These are phyloP conservation scores for Stemphylium beticola DNA, from an alignment of 2,329 filamentous ascomycete species.

Conservation along the genomic window DNA sequence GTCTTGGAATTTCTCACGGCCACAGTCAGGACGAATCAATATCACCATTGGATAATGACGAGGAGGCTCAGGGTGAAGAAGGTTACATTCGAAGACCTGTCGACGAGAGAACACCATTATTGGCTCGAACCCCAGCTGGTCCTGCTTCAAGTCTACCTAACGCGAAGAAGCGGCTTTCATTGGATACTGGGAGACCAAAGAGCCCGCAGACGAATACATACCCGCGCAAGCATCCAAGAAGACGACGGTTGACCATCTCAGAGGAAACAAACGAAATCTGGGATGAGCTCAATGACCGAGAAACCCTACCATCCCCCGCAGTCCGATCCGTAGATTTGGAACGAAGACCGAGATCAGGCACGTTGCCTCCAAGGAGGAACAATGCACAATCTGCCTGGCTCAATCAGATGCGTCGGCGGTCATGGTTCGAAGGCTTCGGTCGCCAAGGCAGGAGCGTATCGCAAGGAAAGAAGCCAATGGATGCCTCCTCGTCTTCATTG, in stretches of 20 bases:
- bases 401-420: constrained; percentile 44
- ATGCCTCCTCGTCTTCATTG: constrained; percentile 27
- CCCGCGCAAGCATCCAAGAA: constrained; percentile 31
- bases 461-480: constrained; percentile 37
- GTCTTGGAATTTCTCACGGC: constrained; percentile 79
- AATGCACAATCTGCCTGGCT: constrained; percentile 41
- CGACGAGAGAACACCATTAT: constrained; percentile 47
- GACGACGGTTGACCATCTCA: constrained; percentile 59
- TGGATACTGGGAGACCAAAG: constrained; percentile 21
- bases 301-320: constrained; percentile 35
- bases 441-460: constrained; percentile 34
- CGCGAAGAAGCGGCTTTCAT: constrained; percentile 34
- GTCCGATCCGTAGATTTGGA: constrained; percentile 41
- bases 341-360: constrained; percentile 43
- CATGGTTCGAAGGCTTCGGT: constrained; percentile 44
- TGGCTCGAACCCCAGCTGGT: constrained; percentile 43
- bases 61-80: constrained; percentile 36
- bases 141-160: constrained; percentile 33
- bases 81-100: constrained; percentile 35
- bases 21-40: constrained; percentile 62
- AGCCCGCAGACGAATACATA: constrained; percentile 35
- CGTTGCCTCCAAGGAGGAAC: constrained; percentile 36
- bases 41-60: constrained; percentile 37
- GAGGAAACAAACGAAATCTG: constrained; percentile 81
- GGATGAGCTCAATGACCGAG: constrained; percentile 79